phyloP scores from a whole-genome alignment of 306 rosid species.

The Hylodesmum podocarpum region DNA sequence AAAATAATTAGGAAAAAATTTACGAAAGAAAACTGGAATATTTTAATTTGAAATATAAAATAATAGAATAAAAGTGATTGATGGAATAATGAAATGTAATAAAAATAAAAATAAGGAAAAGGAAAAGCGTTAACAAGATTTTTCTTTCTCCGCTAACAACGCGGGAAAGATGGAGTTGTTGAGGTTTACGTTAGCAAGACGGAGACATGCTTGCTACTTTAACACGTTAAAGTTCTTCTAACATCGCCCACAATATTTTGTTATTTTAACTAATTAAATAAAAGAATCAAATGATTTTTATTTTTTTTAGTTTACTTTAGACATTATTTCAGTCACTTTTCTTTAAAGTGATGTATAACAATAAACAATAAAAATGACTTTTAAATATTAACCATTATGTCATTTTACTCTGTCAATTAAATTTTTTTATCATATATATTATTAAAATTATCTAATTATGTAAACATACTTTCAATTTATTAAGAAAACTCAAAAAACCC shows the following conservation, averaged over 20 bases:
- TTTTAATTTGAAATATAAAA: too few species aligned
- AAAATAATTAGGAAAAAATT: too few species aligned
- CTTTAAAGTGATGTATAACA: neutral
- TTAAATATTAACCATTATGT: constrained; percentile 11
- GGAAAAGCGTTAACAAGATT: constrained; percentile 26
- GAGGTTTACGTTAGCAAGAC: constrained; percentile 11
- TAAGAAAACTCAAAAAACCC: neutral
- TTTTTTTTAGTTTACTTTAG: neutral
- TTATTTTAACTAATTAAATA: neutral
- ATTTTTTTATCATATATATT: neutral
- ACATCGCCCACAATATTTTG: neutral
- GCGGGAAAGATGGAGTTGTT: constrained; percentile 39
- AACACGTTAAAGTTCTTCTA: neutral
- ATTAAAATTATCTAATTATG: neutral
- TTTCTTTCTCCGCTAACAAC: constrained; percentile 20
- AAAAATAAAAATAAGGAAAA: constrained; percentile 16
- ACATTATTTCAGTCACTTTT: neutral
- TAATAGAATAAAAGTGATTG: neutral
- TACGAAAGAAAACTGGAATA: too few species aligned
- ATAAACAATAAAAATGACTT: neutral
- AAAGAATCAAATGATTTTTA: neutral
- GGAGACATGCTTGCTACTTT: constrained; percentile 34
- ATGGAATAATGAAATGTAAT: neutral
- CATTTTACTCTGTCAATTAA: neutral
- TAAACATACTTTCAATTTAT: neutral